Base-by-base conservation (phyloP, 2,329 filamentous ascomycete genomes). In the Cladophialophora chaetospira region DNA sequence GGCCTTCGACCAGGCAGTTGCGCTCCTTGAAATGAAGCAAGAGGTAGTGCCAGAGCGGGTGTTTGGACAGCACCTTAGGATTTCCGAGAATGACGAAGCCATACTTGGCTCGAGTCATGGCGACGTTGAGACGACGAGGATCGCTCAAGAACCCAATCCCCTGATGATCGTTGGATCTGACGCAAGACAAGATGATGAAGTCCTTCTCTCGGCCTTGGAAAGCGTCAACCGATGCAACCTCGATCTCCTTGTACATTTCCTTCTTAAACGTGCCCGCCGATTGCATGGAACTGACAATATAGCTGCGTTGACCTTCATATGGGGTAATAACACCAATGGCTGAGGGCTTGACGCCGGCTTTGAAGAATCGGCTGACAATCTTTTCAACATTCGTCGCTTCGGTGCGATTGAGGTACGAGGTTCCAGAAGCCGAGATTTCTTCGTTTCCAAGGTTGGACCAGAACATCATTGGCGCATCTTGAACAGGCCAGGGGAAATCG, bases 131-230 rank as follows among this genome's bases (percentile, higher is more conserved):
- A 80, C 94, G 93, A 64, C 94, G 90, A 50, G 94, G 94, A 67
- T 99, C 94, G 59, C 92, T 97, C 79, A 99, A 79, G 84, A 99
- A 99, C 76, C 94, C 94, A 67, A 99, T 99, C 65, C 94, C 94
- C 73, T 99, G 94, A 72, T 97, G 96, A 68, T 99, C 94, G 71
- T 99, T 99, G 71, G 93, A 97, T 70, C 94, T 90, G 48, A 99
- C 94, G 70, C 94, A 99, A 60, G 94, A 97, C 28, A 99, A 80
- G 35, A 99, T 92, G 68, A 99, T 99, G 69, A 96, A 99, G 71
- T 99, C 94, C 77, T 99, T 99, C 76, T 99, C 94, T 79, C 94
- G 88, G 50, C 94, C 94, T 72, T 99, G 94, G 82, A 99, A 99
- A 17, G 94, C 94, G 78, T 99, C 94, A 33, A 99, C 94, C 0